These are phyloP conservation scores for Starmerella kuoi DNA, from an alignment of 805 yeast genomes.

Conservation along the genomic window DNA sequence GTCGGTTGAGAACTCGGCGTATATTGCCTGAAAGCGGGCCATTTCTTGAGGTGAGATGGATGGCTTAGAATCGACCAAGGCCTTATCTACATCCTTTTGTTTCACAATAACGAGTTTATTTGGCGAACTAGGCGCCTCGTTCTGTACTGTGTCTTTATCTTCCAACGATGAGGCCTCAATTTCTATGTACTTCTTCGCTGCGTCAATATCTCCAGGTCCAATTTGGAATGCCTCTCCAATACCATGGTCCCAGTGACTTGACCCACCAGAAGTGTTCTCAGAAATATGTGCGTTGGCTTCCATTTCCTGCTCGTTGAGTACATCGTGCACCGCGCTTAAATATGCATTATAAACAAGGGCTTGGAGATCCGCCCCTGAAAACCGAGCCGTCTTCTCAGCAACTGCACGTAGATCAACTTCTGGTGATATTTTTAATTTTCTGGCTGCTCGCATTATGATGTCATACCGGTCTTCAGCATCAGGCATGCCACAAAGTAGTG, in stretches of 20 bases:
- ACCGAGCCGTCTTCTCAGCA: constrained; percentile 57
- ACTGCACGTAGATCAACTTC: constrained; percentile 42
- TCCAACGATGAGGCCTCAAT: background rate
- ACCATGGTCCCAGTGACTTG: too few relatives aligned
- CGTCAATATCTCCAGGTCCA: constrained; percentile 13
- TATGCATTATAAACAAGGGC: constrained; percentile 87
- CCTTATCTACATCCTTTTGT: constrained; percentile 41
- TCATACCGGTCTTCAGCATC: constrained; percentile 54
- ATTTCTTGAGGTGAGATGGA: constrained; percentile 70
- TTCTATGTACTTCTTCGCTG: constrained; percentile 7
- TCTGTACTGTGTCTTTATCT: background rate
- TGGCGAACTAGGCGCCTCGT: background rate
- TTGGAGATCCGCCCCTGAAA: constrained; percentile 90
- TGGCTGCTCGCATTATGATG: constrained; percentile 44
- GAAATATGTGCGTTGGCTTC: constrained; percentile 3
- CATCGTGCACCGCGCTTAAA: constrained; percentile 58
- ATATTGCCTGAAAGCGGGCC: constrained; percentile 48
- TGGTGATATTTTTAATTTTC: constrained; percentile 46
- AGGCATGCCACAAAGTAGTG: constrained; percentile 85
- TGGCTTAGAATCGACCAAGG: constrained; percentile 71
- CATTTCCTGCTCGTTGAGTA: constrained; percentile 28
- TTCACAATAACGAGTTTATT: background rate
- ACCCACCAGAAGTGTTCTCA: background rate
- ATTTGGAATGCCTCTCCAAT: constrained; percentile 18
- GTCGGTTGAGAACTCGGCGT: constrained; percentile 57